Base-by-base conservation (phyloP, 2,329 filamentous ascomycete species). In the Geosmithia flava region DNA sequence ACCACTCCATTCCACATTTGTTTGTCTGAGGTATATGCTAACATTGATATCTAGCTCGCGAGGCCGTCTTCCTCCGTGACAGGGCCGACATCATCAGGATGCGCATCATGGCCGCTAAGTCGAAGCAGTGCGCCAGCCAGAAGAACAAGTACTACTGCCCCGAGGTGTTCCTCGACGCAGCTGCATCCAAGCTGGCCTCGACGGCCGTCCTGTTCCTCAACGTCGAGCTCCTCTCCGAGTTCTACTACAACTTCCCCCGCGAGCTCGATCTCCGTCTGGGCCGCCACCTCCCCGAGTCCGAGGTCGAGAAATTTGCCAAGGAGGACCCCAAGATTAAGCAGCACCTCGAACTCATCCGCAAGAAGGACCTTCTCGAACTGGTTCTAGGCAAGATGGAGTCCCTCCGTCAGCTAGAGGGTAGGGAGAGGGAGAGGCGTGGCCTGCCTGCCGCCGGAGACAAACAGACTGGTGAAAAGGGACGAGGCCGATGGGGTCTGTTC, bases 171-270 rank as follows among this genome's bases (percentile, higher is more conserved):
- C 80, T 98, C n/a, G 90, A 98, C 59, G 89, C 94, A 3, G 93
- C 95, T 2, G 90, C 93, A 1, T 87, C 90, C 55, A 97, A 97
- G 67, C 78, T 98, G 45, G 94, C 91, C 3, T 85, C 88, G 2
- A 98, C 93, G 0, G 91, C 93, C 2, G 93, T 98, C 8, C 79
- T 98, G 0, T 98, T 98, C 73, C 77, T 98, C 29, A 96, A 98
- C 59, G 93, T 97, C 11, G 94, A 98, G 68, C 76, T 98, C 19
- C 78, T 98, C 17, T 91, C 87, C 2, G 95, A 98, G 60, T 98
- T 97, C 63, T 96, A 95, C 69, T 95, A 96, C 68, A 89, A 93
- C 61, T 98, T 98, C 66, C 93, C 93, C 1, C 80, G 93, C 40
- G 89, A 96, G 62, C 77, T 98, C 13, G 93, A 98, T 63, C 71